Evolutionary conservation across 169 alveolate species (phyloP).

Genomic region (Plasmodium adleri): DNA sequence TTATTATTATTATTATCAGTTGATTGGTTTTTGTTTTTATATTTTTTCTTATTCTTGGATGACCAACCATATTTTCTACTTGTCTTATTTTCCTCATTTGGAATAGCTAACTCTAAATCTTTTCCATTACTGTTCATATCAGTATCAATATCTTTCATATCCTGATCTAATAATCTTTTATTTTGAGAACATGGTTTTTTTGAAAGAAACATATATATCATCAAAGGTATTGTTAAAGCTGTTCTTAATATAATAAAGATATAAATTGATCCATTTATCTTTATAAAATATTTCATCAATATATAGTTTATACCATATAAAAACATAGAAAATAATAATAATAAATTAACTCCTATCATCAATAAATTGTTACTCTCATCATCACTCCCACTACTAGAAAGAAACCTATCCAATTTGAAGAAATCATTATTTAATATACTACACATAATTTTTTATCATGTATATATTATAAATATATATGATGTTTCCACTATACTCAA

Average conservation of each 20-base stretch:
- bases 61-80: no score
- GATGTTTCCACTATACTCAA: not conserved
- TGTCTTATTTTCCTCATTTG: not conserved
- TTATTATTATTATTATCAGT: constrained; percentile 23
- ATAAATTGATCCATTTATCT: constrained; percentile 61
- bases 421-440: constrained; percentile 26
- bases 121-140: not conserved
- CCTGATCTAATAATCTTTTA: constrained; percentile 33
- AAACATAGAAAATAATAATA: constrained; percentile 57
- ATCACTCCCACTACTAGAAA: not conserved
- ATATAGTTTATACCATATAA: constrained; percentile 70
- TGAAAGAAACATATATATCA: constrained; percentile 38
- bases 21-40: not conserved
- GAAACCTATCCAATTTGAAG: constrained; percentile 7
- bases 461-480: not conserved
- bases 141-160: not conserved
- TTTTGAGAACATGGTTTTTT: constrained; percentile 45
- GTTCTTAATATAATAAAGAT: constrained; percentile 57
- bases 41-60: not conserved
- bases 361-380: constrained; percentile 3
- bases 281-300: constrained; percentile 65
- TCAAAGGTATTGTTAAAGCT: constrained; percentile 33
- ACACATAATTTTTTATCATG: constrained; percentile 16
- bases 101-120: constrained; percentile 4
- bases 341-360: constrained; percentile 22